These are phyloP conservation scores for Streptanthus diversifolius DNA, from an alignment of 345 rosid species.

Conservation along the genomic window DNA sequence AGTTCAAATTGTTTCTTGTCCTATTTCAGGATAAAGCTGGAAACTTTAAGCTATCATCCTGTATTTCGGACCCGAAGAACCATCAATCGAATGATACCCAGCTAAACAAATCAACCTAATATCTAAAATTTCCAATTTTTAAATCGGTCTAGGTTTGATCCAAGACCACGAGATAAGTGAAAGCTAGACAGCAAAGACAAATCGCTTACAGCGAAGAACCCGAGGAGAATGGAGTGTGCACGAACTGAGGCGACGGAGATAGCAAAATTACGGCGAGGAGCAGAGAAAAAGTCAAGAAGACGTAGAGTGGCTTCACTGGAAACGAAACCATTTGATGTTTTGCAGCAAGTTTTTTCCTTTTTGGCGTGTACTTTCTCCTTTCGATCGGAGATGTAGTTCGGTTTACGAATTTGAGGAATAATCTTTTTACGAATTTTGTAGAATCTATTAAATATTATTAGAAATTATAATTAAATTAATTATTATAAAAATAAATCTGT, in stretches of 20 bases:
- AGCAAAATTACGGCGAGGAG: slow-evolving; percentile 55
- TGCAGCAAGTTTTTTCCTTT: neutral
- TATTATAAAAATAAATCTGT: too few species aligned
- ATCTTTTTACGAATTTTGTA: too few species aligned
- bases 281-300: slow-evolving; percentile 53
- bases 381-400: slow-evolving; percentile 14
- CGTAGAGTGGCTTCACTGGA: slow-evolving; percentile 61
- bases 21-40: neutral
- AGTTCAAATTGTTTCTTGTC: neutral
- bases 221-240: slow-evolving; percentile 19
- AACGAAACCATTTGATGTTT: slow-evolving; percentile 45
- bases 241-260: slow-evolving; percentile 45
- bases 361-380: neutral
- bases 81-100: neutral
- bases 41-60: neutral
- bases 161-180: neutral
- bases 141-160: neutral
- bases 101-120: neutral
- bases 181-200: neutral
- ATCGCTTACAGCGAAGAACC: slow-evolving; percentile 35
- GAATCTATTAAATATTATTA: too few species aligned
- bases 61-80: neutral
- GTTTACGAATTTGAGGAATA: too few species aligned
- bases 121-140: neutral
- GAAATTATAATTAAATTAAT: too few species aligned